A percentile compares a stretch with the other conserved stretches of the same genome.
Conservation (phyloP, 1,139 yeast genomes). For the Pichia terricola region DNA sequence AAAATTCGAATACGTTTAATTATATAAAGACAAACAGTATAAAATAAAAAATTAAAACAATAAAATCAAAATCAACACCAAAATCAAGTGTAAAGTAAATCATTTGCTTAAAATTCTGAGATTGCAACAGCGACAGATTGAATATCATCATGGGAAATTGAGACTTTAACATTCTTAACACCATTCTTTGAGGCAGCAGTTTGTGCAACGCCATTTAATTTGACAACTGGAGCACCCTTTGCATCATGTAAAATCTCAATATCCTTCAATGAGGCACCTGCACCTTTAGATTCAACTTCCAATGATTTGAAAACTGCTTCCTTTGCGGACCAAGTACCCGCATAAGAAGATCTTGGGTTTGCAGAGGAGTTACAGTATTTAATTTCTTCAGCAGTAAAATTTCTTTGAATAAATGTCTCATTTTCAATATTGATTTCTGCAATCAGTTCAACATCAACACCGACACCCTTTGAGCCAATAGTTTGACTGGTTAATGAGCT, state of each 20-base stretch:
- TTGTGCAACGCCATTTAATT: conserved; percentile 66
- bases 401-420: conserved; percentile 83
- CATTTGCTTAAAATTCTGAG: conserved; percentile 41
- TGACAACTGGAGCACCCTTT: conserved; percentile 78
- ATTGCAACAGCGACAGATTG: conserved; percentile 98
- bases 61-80: too few species aligned
- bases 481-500: conserved; percentile 39
- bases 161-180: conserved; percentile 65
- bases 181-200: conserved; percentile 64
- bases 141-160: conserved; percentile 92
- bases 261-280: conserved; percentile 86
- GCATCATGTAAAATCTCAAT: conserved; percentile 74
- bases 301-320: conserved; percentile 97
- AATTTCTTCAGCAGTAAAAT: conserved; percentile 76
- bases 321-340: conserved; percentile 99
- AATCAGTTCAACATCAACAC: conserved; percentile 93
- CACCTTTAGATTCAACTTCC: conserved; percentile 85
- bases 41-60: too few species aligned
- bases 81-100: too few species aligned
- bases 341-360: conserved; percentile 78
- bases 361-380: conserved; percentile 68
- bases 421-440: conserved; percentile 73
- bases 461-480: conserved; percentile 63
- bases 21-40: too few species aligned
- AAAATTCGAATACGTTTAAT: too few species aligned